Base-by-base conservation (phyloP, 164 flowering plant species). In the Dillenia suffruticosa region DNA sequence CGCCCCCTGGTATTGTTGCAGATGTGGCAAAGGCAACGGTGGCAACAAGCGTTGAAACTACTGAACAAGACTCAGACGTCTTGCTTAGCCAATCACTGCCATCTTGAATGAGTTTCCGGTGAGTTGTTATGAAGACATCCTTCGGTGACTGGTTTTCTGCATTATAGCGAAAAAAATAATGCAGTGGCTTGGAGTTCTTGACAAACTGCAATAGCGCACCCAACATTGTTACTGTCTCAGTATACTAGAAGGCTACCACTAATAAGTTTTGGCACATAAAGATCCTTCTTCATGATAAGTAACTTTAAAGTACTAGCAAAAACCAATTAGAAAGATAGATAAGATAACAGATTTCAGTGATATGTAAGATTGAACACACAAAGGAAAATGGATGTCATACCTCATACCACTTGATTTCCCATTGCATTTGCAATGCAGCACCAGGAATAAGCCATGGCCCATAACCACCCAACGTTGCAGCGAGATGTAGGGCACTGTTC, bases 381-480 rank as follows among this genome's bases (percentile, higher is more conserved):
- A 59, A 9, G 13, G n/a, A 48, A 14, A 24, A 51, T 44, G 32
- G 8, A 3, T 32, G 12, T 4, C 40, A 40, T 57, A 79, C 85
- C 83, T 79, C 51, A 53, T 54, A 79, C 86, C 86, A 82, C 67
- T 72, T 79, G 63, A 70, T 58, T 61, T 82, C 81, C 79, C 80
- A 79, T 56, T 75, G 81, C 83, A 82, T 75, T 52, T 79, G 80
- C 44, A 79, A 43, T 2, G 86, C 81, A 44, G 78, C 73, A 0
- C 82, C 83, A 7, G 82, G 78, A 52, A 76, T 75, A 7, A 49
- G 77, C 85, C 86, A 76, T 4, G 86, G 86, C 22, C 56, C 56
- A 17, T 77, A 12, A 9, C 57, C 51, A 44, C 73, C 72, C 0
- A 70, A 46, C 43, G 10, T 68, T 2, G 80, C 82, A 0, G 84